phyloP scores from a whole-genome alignment of 768 basidiomycete genomes.

The Hortiboletus campestris region DNA sequence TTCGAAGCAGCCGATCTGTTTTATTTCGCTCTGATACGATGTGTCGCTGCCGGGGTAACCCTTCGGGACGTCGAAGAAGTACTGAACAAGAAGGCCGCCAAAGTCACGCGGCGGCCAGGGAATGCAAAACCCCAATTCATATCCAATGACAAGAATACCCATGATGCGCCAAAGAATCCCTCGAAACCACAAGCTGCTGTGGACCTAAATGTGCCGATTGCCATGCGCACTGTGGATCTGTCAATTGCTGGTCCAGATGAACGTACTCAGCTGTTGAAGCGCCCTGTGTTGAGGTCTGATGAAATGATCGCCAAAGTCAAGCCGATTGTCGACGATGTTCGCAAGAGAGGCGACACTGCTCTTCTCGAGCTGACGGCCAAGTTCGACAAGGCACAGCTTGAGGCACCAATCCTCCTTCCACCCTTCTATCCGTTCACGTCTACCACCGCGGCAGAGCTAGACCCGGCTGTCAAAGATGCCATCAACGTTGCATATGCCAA shows the following conservation, averaged over 20 bases:
- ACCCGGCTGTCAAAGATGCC: constrained; percentile 65
- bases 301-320: constrained; percentile 77
- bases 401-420: constrained; percentile 69
- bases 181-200: constrained; percentile 19
- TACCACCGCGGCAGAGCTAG: constrained; percentile 61
- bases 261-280: constrained; percentile 69
- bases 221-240: constrained; percentile 75
- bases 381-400: constrained; percentile 81
- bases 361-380: constrained; percentile 88
- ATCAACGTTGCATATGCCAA: constrained; percentile 92
- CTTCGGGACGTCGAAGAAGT: constrained; percentile 82
- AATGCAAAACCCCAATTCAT: constrained; percentile 88
- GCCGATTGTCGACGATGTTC: constrained; percentile 90
- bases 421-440: constrained; percentile 55
- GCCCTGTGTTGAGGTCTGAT: constrained; percentile 79
- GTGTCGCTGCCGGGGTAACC: constrained; percentile 77
- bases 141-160: constrained; percentile 19
- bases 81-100: constrained; percentile 81
- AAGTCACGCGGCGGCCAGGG: constrained; percentile 82
- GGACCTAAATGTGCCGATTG: constrained; percentile 52
- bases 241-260: constrained; percentile 45
- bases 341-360: constrained; percentile 79
- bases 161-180: constrained; percentile 30
- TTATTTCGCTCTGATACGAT: constrained; percentile 88
- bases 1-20: constrained; percentile 95